Base-by-base conservation (phyloP, 441 rosid genomes). In the Gossypium davidsonii region DNA sequence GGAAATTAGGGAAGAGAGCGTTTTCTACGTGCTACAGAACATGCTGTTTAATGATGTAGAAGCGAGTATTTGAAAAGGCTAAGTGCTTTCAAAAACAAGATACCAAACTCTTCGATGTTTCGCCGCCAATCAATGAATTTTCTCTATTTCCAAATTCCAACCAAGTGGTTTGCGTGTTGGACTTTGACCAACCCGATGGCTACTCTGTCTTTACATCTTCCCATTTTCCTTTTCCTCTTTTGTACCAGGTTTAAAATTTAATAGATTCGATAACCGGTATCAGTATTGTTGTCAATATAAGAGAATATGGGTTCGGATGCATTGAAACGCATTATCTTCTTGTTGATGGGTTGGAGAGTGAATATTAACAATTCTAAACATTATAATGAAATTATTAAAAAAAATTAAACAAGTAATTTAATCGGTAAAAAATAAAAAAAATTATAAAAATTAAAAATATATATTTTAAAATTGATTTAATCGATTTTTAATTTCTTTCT, bases 281-380 rank as follows among this genome's bases (percentile, higher is more conserved):
- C 0, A 0, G 1, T 25, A 25, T 25, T 25, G 0, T 3, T 3
- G 1, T 26, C 0, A 26, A 26, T 3, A 0, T 26, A 26, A 3
- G 1, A 3, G 0, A 0, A 0, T 0, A 0, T 26, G 0, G 0
- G 0, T 26, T 26, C 0, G 0, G 3, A 0, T 26, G 0, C 0
- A 3, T 26, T 26, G 0, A 26, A 3, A 0, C 0, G 1, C 3
- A 26, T 26, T 3, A 26, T 26, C 0, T 0, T 28, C 0, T 0
- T 28, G 4, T 28, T 28, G 0, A 28, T 3, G 1, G 0, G 0
- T 3, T 28, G 31, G 0, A 0, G 31, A 26, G 4, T 3, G 4
- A 26, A 0, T 26, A 26, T 0, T 26, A 28, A 28, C 4, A 28
- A 28, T 28, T 28, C 0, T 28, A 28, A 28, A 28, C 0, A 28